These are phyloP conservation scores for Trapa incisa DNA, from an alignment of 345 rosid genomes.

Conservation along the genomic window DNA sequence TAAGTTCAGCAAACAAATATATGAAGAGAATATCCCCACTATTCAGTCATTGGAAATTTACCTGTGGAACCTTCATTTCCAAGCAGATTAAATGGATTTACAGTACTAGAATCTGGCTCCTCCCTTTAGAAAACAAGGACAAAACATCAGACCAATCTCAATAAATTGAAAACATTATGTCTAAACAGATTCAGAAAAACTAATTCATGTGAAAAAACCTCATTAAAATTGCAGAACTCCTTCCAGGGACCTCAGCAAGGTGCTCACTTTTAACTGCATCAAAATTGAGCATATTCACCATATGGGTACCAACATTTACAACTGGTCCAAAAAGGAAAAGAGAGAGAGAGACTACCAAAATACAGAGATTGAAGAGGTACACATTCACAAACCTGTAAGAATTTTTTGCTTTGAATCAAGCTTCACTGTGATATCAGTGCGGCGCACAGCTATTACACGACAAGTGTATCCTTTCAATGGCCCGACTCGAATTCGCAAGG, in stretches of 20 bases:
- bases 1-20: not conserved
- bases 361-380: slow-evolving; percentile 6
- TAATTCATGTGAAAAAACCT: slow-evolving; percentile 1
- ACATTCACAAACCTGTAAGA: slow-evolving; percentile 49
- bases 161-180: slow-evolving; percentile 1
- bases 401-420: slow-evolving; percentile 79
- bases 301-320: too few species aligned
- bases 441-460: slow-evolving; percentile 69
- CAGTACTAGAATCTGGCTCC: slow-evolving; percentile 41
- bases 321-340: too few species aligned
- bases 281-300: not conserved
- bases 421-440: slow-evolving; percentile 79
- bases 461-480: slow-evolving; percentile 92
- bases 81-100: slow-evolving; percentile 53
- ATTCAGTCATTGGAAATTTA: slow-evolving; percentile 10
- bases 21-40: not conserved
- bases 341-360: not conserved
- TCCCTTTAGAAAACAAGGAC: slow-evolving; percentile 33
- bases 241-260: slow-evolving; percentile 77
- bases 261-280: slow-evolving; percentile 75
- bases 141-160: slow-evolving; percentile 12
- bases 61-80: slow-evolving; percentile 72
- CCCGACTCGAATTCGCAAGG: slow-evolving; percentile 79
- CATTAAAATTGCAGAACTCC: slow-evolving; percentile 26
- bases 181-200: not conserved